Base-by-base conservation (phyloP, 108 stramenopile species). In the Fistulifera pelliculosa region DNA sequence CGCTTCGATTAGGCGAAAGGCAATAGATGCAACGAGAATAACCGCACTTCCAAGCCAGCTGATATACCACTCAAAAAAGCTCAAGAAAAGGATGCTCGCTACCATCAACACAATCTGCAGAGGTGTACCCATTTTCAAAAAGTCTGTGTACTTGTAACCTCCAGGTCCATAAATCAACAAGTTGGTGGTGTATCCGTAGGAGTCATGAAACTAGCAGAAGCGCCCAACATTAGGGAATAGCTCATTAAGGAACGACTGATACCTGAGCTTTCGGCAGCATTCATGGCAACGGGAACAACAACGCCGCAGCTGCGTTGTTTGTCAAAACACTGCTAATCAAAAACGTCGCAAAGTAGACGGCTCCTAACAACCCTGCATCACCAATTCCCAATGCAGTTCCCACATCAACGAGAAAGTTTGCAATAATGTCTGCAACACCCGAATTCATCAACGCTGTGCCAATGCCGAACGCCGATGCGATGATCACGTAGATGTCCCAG, bases 241-340 rank as follows among this genome's bases (percentile, higher is more conserved):
- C 71, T 61, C 83, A 92, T 92, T n/a, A 81, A 41, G 27, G 58
- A 27, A 39, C 51, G 41, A 65, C 85, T 81, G 10, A 65, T 61
- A 13, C 70, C 81, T 18, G 77, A 62, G 31, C 79, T 48, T 44
- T 80, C 78, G n/a, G 83, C 83, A 13, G 85, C 90, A 52, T 76
- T 71, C 52, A 92, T 70, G 24, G 90, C 90, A 41, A 90, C 83
- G 85, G 82, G 62, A 85, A 91, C 52, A 91, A 70, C 21, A 91
- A 54, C 14, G 90, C 82, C 11, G 90, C 90, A 17, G 90, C 90
- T 38, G 90, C 90, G 60, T 87, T 87, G 71, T 92, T 92, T 3
- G 90, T 92, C 1, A 92, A 81, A 15, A 87, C 60, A 45, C 76
- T 81, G 47, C 77, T 81, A 35, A 92, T 87, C 50, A 92, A 38